These are phyloP conservation scores for Solanum ossicruentum DNA, from an alignment of 257 asterid genomes.

Conservation along the genomic window DNA sequence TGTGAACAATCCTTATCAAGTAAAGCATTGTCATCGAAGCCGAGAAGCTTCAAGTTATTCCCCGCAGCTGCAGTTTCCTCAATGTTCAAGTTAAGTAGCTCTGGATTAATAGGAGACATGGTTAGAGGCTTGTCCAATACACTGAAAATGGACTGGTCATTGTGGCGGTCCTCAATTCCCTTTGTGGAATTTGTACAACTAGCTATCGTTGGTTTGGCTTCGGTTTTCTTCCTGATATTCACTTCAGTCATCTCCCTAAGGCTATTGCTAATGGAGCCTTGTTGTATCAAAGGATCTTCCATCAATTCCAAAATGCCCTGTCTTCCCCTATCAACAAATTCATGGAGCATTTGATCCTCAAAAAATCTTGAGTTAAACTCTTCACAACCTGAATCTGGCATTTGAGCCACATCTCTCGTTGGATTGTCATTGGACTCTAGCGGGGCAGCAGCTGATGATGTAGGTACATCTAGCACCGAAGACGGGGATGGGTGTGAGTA, in stretches of 20 bases:
- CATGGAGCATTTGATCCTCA: not conserved
- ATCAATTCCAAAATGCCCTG: not conserved
- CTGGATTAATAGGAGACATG: not conserved
- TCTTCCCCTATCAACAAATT: not conserved
- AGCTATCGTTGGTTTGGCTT: not conserved
- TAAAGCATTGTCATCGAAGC: conserved; percentile 6
- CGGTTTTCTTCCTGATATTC: not conserved
- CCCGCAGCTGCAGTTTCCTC: conserved; percentile 2
- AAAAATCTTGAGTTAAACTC: not conserved
- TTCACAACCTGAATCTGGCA: not conserved
- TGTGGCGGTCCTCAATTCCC: not conserved
- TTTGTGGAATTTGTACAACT: not conserved
- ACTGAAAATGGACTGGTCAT: not conserved
- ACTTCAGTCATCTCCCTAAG: not conserved
- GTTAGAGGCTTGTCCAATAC: not conserved
- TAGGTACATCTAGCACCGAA: conserved; percentile 13
- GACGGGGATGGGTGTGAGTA: conserved; percentile 13
- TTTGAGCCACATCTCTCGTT: not conserved
- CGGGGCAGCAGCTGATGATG: not conserved
- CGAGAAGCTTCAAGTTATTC: conserved; percentile 10
- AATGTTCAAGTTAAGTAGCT: not conserved
- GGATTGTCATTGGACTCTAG: not conserved
- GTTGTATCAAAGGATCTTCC: not conserved
- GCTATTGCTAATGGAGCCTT: not conserved
- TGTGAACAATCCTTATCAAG: not conserved